Evolutionary conservation across 2,329 filamentous ascomycete genomes (phyloP).

Genomic region (Fusarium sp.): DNA sequence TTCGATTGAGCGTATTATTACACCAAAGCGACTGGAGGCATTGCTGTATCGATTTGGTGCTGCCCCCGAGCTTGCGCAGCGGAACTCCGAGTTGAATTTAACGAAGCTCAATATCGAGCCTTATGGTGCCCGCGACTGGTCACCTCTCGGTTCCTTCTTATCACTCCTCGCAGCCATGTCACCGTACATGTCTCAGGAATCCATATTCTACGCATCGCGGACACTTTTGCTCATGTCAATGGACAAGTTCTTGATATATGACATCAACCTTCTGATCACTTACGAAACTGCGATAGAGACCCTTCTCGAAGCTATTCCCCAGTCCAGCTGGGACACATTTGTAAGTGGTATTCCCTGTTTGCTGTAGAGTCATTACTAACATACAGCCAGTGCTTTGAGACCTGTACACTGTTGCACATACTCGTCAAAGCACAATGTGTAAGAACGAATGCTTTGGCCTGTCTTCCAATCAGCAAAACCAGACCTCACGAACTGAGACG

Average conservation of each 20-base stretch:
- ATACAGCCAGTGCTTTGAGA: constrained; percentile 61
- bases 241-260: constrained; percentile 63
- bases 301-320: constrained; percentile 60
- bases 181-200: constrained; percentile 51
- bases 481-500: constrained; percentile 72
- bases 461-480: constrained; percentile 67
- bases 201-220: constrained; percentile 58
- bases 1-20: constrained; percentile 61
- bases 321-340: constrained; percentile 55
- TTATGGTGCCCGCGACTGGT: constrained; percentile 61
- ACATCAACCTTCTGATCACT: constrained; percentile 56
- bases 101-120: constrained; percentile 46
- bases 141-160: constrained; percentile 59
- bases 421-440: constrained; percentile 64
- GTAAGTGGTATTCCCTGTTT: constrained; percentile 52
- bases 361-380: constrained; percentile 1
- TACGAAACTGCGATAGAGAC: constrained; percentile 60
- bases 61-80: constrained; percentile 58
- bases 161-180: constrained; percentile 58
- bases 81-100: constrained; percentile 37
- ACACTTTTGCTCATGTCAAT: constrained; percentile 68
- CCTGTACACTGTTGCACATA: constrained; percentile 61
- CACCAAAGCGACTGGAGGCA: constrained; percentile 59
- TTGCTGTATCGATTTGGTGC: constrained; percentile 73
- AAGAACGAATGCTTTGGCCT: constrained; percentile 68